Percentiles rank a stretch among this genome's conserved stretches.
Conservation (phyloP, 208 protist species). For the Crithidia fasciculata region DNA sequence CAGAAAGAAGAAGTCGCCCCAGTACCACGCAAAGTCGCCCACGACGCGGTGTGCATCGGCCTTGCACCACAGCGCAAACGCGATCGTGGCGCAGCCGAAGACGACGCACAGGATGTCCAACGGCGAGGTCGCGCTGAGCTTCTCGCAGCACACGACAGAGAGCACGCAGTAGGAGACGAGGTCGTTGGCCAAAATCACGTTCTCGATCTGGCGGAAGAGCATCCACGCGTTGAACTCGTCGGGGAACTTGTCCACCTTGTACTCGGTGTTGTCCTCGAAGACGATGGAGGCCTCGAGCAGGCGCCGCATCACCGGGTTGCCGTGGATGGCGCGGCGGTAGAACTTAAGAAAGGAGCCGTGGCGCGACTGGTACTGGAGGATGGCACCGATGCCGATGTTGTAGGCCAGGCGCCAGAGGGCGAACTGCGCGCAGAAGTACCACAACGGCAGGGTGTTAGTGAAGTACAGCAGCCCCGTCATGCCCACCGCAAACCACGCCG, state of each 20-base stretch:
- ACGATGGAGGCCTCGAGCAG: conserved; percentile 66
- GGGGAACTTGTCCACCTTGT: conserved; percentile 58
- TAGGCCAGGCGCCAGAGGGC: conserved; percentile 94
- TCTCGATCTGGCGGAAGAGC: conserved; percentile 92
- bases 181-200: conserved; percentile 93
- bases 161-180: conserved; percentile 87
- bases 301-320: conserved; percentile 20
- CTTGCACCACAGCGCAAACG: conserved; percentile 94
- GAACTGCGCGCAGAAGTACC: conserved; percentile 88
- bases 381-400: conserved; percentile 91
- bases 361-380: conserved; percentile 89
- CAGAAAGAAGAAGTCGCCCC: conserved; percentile 97
- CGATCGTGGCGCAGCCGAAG: conserved; percentile 69
- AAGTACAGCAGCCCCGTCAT: conserved; percentile 54
- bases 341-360: conserved; percentile 46
- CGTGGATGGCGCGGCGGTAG: conserved; percentile 34
- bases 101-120: conserved; percentile 72
- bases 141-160: conserved; percentile 62
- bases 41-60: conserved; percentile 95
- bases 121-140: conserved; percentile 36
- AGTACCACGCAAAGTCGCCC: conserved; percentile 97
- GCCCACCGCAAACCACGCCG: conserved; percentile 32
- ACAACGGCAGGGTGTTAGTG: conserved; percentile 40
- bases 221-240: conserved; percentile 95
- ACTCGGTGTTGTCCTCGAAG: conserved; percentile 52